Base-by-base conservation (phyloP, 352 stramenopile genomes). In the Elongisporangium prolatum region DNA sequence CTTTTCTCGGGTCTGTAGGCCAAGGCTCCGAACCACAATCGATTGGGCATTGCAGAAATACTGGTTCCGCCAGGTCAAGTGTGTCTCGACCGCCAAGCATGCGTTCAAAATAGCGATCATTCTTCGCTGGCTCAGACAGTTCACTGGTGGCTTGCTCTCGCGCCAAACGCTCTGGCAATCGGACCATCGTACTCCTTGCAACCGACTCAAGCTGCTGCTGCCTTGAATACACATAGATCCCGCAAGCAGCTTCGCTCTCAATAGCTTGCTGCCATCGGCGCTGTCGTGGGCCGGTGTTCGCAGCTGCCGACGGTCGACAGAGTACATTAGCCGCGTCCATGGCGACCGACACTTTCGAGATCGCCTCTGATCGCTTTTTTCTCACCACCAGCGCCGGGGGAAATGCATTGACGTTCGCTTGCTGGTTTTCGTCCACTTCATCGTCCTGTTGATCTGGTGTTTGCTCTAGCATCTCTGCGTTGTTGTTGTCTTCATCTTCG, bases 401-500 rank as follows among this genome's bases (percentile, higher is more conserved):
- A 5, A 38, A 10, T 10, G 28, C 28, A 10, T 38, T 17, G 17
- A 4, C 13, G 38, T 34, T 37, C 16, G 21, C 13, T 14, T 25
- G 18, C 17, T 24, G 16, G 8, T 13, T 11, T 2, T 51, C 49
- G 17, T 20, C 24, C 4, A 38, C n/a, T 0, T 63, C 50, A 3
- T 8, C 40, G 3, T 58, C 34, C 25, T 60, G 55, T 5, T 53
- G 52, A 21, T 40, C 21, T 16, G 47, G 47, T 6, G 5, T 20
- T 16, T 52, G 21, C 7, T 47, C 54, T n/a, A n/a, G n/a, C n/a
- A n/a, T n/a, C 5, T 52, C 57, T 51, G 37, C 47, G 21, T 61
- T 25, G 50, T 52, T 51, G 37, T 54, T 54, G 34, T 18, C 50
- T 10, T 65, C 49, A 4, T 38, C 49, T 50, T 50, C 48, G 17